These are phyloP conservation scores for Aquilaria agallochum DNA, from an alignment of 441 rosid genomes.

Conservation along the genomic window DNA sequence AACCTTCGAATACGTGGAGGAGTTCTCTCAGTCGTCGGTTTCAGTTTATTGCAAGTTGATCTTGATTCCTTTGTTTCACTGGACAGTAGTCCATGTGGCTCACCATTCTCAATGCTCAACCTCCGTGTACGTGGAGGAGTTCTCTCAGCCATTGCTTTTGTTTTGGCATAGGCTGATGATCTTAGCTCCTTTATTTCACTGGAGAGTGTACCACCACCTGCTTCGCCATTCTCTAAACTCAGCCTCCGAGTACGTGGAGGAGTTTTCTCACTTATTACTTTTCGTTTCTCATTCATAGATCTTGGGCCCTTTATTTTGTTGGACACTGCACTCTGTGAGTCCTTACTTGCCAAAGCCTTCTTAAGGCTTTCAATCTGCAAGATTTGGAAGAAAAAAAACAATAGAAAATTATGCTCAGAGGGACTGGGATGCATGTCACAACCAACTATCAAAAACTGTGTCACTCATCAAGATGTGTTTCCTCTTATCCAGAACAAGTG, in stretches of 20 bases:
- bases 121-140: slow-evolving; percentile 37
- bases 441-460: too few species aligned
- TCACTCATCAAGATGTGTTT: too few species aligned
- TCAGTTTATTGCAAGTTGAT: slow-evolving; percentile 10
- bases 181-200: slow-evolving; percentile 32
- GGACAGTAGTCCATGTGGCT: too few species aligned
- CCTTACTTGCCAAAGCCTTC: slow-evolving; percentile 70
- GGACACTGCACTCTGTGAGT: slow-evolving; percentile 27
- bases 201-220: slow-evolving; percentile 19
- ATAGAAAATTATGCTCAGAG: neutral
- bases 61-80: too few species aligned
- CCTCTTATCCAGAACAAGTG: too few species aligned
- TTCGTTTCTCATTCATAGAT: slow-evolving; percentile 39
- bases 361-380: slow-evolving; percentile 82
- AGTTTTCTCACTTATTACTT: slow-evolving; percentile 29
- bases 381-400: neutral
- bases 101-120: slow-evolving; percentile 24
- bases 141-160: slow-evolving; percentile 27
- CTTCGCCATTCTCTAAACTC: slow-evolving; percentile 26
- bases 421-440: too few species aligned
- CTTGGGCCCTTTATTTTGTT: slow-evolving; percentile 32
- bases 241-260: slow-evolving; percentile 33
- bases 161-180: slow-evolving; percentile 36
- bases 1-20: slow-evolving; percentile 45
- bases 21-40: slow-evolving; percentile 28